Evolutionary conservation across 306 rosid species (phyloP).

Genomic region (Quercus cerris): DNA sequence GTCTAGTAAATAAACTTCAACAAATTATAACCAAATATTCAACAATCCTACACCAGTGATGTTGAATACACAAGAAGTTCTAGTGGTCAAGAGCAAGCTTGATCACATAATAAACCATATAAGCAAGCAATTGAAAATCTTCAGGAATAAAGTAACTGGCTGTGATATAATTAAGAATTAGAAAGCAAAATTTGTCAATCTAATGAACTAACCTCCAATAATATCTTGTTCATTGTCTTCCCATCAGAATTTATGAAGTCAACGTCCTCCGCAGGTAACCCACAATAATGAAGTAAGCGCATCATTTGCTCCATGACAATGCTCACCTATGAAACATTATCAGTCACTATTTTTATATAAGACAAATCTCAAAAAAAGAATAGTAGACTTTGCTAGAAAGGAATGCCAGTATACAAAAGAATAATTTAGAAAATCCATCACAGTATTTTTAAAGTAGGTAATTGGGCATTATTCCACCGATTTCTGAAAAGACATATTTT

Average conservation of each 20-base stretch:
- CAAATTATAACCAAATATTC: too few species aligned
- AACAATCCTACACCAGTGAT: too few species aligned
- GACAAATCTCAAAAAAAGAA: background rate
- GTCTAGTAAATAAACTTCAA: too few species aligned
- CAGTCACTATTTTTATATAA: constrained; percentile 2
- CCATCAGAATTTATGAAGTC: constrained; percentile 94
- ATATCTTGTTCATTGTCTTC: constrained; percentile 84
- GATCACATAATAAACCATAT: background rate
- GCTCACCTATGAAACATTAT: constrained; percentile 68
- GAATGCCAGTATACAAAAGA: constrained; percentile 1
- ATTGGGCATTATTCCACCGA: background rate
- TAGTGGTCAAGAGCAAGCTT: background rate
- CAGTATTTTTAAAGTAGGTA: background rate
- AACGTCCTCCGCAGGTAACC: constrained; percentile 78
- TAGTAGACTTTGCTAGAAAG: background rate
- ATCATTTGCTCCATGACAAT: constrained; percentile 98
- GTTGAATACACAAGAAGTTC: background rate
- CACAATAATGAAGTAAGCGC: constrained; percentile 85
- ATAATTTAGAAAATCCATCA: background rate
- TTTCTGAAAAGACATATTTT: background rate
- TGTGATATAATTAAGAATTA: background rate
- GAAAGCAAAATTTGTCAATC: background rate
- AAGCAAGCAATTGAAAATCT: too few species aligned
- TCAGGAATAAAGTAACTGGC: background rate
- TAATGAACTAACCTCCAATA: constrained; percentile 63